These are phyloP conservation scores for Ophiostoma sp. DNA, from an alignment of 2,329 filamentous ascomycete species.

Conservation along the genomic window DNA sequence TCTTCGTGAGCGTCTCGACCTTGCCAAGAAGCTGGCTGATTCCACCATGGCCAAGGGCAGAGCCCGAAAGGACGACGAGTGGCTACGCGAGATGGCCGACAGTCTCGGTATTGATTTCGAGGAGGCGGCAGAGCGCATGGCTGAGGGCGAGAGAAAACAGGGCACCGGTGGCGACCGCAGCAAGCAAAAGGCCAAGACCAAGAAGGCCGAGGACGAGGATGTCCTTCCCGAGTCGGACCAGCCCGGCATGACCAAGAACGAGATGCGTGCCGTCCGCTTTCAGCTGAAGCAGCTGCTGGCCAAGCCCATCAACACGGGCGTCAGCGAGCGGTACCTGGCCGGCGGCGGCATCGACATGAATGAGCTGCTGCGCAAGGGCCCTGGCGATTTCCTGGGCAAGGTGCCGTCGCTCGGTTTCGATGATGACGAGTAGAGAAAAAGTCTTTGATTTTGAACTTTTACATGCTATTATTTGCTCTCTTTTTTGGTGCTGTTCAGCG, in stretches of 20 bases:
- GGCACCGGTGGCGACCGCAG: constrained; percentile 15
- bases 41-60: constrained; percentile 81
- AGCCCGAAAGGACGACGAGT: constrained; percentile 74
- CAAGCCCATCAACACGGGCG: constrained; percentile 75
- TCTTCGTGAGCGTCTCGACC: constrained; percentile 67
- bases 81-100: constrained; percentile 78
- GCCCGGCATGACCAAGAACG: constrained; percentile 62
- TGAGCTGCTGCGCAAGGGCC: constrained; percentile 30
- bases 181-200: constrained; percentile 68
- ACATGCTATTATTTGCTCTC: background rate
- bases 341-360: constrained; percentile 21
- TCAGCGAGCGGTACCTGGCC: constrained; percentile 63
- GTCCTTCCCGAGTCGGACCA: constrained; percentile 71
- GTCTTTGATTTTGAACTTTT: background rate
- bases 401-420: constrained; percentile 41
- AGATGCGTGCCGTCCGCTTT: constrained; percentile 63
- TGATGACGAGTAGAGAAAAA: constrained; percentile 18
- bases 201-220: constrained; percentile 64
- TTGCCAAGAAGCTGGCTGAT: constrained; percentile 87
- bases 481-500: background rate
- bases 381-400: constrained; percentile 61
- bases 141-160: constrained; percentile 42
- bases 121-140: constrained; percentile 45
- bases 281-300: constrained; percentile 67
- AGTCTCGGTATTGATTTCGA: constrained; percentile 94